Conservation (phyloP, 768 basidiomycete species). For the Mycena rosella region DNA sequence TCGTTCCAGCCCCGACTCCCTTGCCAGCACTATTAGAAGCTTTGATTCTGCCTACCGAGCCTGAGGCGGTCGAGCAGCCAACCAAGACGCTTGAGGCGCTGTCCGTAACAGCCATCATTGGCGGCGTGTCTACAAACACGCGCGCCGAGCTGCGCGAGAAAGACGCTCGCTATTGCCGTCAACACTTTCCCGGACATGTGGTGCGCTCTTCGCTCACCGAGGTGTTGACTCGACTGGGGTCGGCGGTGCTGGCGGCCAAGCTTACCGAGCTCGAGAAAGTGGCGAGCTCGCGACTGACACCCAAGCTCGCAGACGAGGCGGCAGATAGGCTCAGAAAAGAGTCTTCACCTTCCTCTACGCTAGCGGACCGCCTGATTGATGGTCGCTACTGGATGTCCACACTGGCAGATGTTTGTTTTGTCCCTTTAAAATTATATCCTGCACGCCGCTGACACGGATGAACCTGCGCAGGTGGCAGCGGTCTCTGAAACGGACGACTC, state of each 20-base stretch:
- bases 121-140: too few relatives aligned
- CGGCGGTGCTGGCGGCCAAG: slow-evolving; percentile 8
- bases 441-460: too few relatives aligned
- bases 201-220: slow-evolving; percentile 12
- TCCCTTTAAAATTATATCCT: too few relatives aligned
- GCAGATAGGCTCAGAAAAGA: too few relatives aligned
- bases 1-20: too few relatives aligned
- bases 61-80: background rate
- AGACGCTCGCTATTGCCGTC: slow-evolving; percentile 2
- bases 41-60: too few relatives aligned
- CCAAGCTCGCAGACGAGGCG: background rate
- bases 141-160: background rate
- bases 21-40: too few relatives aligned
- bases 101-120: background rate
- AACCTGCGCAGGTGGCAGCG: too few relatives aligned
- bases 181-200: background rate
- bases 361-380: too few relatives aligned
- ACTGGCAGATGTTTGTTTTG: slow-evolving; percentile 6
- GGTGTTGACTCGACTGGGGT: slow-evolving; percentile 9
- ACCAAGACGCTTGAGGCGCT: background rate
- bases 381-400: too few relatives aligned
- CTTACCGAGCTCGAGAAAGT: slow-evolving; percentile 13
- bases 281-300: background rate
- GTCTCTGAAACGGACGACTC: too few relatives aligned
- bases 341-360: too few relatives aligned